These are phyloP conservation scores for Emericellopsis terricola DNA, from an alignment of 495 filamentous ascomycete genomes.

Conservation along the genomic window DNA sequence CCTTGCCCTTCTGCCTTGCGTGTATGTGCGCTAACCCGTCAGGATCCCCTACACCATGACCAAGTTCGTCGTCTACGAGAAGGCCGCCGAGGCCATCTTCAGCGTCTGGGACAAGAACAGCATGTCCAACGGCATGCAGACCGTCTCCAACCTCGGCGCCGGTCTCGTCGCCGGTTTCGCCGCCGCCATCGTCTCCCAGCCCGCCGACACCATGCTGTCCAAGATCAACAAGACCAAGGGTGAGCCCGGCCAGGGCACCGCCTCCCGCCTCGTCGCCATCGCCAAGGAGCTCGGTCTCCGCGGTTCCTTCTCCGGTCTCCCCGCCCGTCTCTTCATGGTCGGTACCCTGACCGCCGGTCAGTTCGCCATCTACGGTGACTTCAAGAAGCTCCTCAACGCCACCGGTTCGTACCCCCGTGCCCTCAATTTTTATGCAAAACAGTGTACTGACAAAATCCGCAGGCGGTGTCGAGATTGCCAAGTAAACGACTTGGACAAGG, in stretches of 20 bases:
- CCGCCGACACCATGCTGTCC: slow-evolving; percentile 95
- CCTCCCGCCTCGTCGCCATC: slow-evolving; percentile 85
- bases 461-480: slow-evolving; percentile 62
- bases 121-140: slow-evolving; percentile 58
- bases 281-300: slow-evolving; percentile 80
- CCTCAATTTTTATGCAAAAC: too few relatives aligned
- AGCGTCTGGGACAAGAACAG: slow-evolving; percentile 53
- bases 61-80: slow-evolving; percentile 99
- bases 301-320: slow-evolving; percentile 82
- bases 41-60: slow-evolving; percentile 99
- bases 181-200: slow-evolving; percentile 89
- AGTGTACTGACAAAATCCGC: slow-evolving; percentile 29
- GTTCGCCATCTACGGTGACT: slow-evolving; percentile 90
- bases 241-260: slow-evolving; percentile 85
- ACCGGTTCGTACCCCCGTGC: too few relatives aligned
- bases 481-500: slow-evolving; percentile 13
- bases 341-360: slow-evolving; percentile 73
- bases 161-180: slow-evolving; percentile 97
- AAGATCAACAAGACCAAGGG: slow-evolving; percentile 99
- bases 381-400: slow-evolving; percentile 29
- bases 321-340: slow-evolving; percentile 78
- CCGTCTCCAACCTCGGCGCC: slow-evolving; percentile 79
- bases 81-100: slow-evolving; percentile 73
- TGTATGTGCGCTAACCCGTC: not conserved
- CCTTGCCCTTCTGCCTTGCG: not conserved